These are phyloP conservation scores for Podila verticillata DNA, from an alignment of 192 early-diverging fungal species.

Conservation along the genomic window DNA sequence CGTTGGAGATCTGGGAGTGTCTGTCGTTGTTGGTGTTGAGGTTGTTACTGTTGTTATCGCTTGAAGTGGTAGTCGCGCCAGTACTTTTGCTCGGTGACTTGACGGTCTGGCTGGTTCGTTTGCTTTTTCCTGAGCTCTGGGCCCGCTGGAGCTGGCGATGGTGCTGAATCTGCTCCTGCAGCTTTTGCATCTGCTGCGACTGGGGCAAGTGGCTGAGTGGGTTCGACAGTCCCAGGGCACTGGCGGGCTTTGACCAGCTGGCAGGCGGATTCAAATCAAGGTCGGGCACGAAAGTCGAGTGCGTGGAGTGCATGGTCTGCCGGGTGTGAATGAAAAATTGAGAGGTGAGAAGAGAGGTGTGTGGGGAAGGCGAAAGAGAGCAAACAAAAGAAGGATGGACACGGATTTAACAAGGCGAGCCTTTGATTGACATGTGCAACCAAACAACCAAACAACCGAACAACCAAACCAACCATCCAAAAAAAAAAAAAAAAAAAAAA, in stretches of 20 bases:
- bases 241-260: constrained; percentile 43
- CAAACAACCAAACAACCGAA: too few relatives aligned
- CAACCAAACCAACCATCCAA: too few relatives aligned
- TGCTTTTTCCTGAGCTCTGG: not conserved
- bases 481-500: too few relatives aligned
- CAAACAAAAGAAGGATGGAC: too few relatives aligned
- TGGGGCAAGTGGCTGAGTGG: constrained; percentile 33
- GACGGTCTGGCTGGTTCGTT: not conserved
- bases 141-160: constrained; percentile 31
- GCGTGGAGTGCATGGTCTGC: constrained; percentile 17
- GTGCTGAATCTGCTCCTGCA: constrained; percentile 39
- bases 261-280: constrained; percentile 38
- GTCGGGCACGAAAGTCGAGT: constrained; percentile 13
- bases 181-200: constrained; percentile 31
- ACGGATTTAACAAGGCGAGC: too few relatives aligned
- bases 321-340: not conserved
- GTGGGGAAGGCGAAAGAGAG: not conserved
- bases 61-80: not conserved
- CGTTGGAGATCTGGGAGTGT: constrained; percentile 8
- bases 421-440: too few relatives aligned
- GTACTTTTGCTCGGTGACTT: not conserved
- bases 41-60: not conserved
- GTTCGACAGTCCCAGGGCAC: constrained; percentile 33
- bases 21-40: not conserved
- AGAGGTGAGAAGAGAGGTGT: not conserved